Base-by-base conservation (phyloP, 139 green algal genomes). In the Pycnococcus provasolii region DNA sequence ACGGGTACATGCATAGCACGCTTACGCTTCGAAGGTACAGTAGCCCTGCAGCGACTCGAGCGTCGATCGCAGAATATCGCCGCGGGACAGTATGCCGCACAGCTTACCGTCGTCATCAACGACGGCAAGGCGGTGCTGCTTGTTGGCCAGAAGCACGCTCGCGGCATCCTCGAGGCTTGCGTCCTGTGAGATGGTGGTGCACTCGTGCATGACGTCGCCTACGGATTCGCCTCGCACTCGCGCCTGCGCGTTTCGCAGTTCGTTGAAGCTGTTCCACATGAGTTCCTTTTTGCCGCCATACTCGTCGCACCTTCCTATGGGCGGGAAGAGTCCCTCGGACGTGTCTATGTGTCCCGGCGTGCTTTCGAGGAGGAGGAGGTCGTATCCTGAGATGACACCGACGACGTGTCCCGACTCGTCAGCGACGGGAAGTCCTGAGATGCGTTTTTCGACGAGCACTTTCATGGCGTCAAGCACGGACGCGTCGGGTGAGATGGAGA, bases 401-500 rank as follows among this genome's bases (percentile, higher is more conserved):
- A 64, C 26, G 26, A 64, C 58, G n/a, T 8, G n/a, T 45, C 26
- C 37, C 0, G 46, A 5, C 4, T 46, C 58, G 37, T 64, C 58
- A 9, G 47, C n/a, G 40, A 64, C 58, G 58, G 58, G 58, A 6
- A 64, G 40, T 40, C 26, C 58, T 4, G n/a, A 46, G 37, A 46
- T 43, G 4, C 58, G 58, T 13, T 64, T 64, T 3, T 43, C 15
- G 40, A 64, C 58, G 40, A 64, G 42, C 0, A 64, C 5, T 41
- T 64, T 45, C 58, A 64, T 43, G 40, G 58, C 58, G n/a, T 64
- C 58, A 9, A 64, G 42, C n/a, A 64, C 58, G n/a, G 26, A 47
- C 58, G 58, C 58, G 58, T 26, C 26, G 26, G 26, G 26, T 26
- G 26, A 26, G 26, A 26, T 26, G 26, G 26, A 26, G 26, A 26